Base-by-base conservation (phyloP, 208 protist species). In the Leishmania martiniquensis region DNA sequence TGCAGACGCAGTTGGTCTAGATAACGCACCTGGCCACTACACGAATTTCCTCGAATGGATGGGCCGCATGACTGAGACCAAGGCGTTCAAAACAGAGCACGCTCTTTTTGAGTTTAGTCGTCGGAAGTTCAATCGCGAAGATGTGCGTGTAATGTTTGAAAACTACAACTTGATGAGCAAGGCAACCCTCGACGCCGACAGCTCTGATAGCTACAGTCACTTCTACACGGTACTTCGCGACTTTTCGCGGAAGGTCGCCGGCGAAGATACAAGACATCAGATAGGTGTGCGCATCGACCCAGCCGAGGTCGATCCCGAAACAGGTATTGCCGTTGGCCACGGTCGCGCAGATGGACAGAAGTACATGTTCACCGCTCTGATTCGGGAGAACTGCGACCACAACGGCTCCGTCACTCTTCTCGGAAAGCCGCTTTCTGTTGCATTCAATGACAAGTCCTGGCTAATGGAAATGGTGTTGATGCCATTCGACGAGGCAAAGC, bases 41-140 rank as follows among this genome's bases (percentile, higher is more conserved):
- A 96, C 92, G 37, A 97, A 97, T 76, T 97, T 97, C 70, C 80
- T 97, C 20, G 92, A 97, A 51, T 97, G 94, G 92, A 96, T 97
- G 94, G 92, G 94, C 0, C 90, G 92, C 37, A 89, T 97, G 77
- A 94, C 90, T 5, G 91, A 96, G 66, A 96, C 94, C 47, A 83
- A 87, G n/a, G 94, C 91, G 0, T 97, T 97, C 82, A 96, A 96
- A 76, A 97, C 94, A 2, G 92, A 97, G 80, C 92, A 97, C 69
- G 92, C 94, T 0, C 82, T 97, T 13, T 97, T 96, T 71, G 87
- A 97, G 76, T 97, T 97, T 70, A 95, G 88, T 65, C 87, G 94
- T 1, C 84, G 94, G 6, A 96, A 96, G 69, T 97, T 97, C 75
- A 96, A 95, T 70, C 78, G 86, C 10, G 86, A 96, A 20, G 94